Conservation (phyloP, 768 basidiomycete species). For the Postia placenta region DNA sequence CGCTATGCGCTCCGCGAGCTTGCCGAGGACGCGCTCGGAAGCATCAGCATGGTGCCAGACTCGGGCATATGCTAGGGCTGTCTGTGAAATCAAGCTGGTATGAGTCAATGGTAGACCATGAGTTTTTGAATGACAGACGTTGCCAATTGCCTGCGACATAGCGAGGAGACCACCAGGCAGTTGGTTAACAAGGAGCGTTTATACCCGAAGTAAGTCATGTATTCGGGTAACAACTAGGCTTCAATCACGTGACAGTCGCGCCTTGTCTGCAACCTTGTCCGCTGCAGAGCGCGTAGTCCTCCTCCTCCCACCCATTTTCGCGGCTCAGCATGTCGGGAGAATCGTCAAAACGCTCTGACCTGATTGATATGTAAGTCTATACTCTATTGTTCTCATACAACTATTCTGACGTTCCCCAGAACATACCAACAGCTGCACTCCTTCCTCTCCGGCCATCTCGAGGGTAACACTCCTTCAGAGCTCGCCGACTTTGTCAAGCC, state of each 20-base stretch:
- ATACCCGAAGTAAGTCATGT: too few species aligned
- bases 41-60: slow-evolving; percentile 97
- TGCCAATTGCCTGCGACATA: slow-evolving; percentile 83
- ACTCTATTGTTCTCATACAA: not conserved
- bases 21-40: slow-evolving; percentile 85
- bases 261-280: not conserved
- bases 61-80: slow-evolving; percentile 90
- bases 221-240: not conserved
- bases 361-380: slow-evolving; percentile 65
- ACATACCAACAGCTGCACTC: slow-evolving; percentile 62
- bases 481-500: slow-evolving; percentile 51
- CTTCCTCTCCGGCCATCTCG: slow-evolving; percentile 50
- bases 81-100: slow-evolving; percentile 40
- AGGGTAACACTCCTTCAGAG: slow-evolving; percentile 54
- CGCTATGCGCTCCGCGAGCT: slow-evolving; percentile 91
- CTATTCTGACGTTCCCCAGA: slow-evolving; percentile 27
- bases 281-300: slow-evolving; percentile 29
- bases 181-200: too few species aligned
- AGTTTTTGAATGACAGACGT: slow-evolving; percentile 49
- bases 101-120: not conserved
- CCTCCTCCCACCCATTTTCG: not conserved
- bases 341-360: slow-evolving; percentile 56
- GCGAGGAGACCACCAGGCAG: too few species aligned
- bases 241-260: not conserved
- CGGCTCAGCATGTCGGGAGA: slow-evolving; percentile 33